Conservation (phyloP, 169 alveolate genomes). For the Plasmodium vivax region DNA sequence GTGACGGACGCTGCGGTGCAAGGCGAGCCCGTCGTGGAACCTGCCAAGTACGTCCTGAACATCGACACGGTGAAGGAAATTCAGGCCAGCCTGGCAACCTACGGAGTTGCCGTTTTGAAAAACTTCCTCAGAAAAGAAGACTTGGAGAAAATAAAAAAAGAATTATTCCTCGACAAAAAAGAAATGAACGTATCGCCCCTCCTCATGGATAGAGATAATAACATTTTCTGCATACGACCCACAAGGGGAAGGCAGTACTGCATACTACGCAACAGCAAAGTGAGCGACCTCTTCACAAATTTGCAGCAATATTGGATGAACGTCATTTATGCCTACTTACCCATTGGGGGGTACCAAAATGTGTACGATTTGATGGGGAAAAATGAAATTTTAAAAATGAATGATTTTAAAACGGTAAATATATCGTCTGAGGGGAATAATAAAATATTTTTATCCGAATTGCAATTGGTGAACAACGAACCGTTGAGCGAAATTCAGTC, state of each 20-base stretch:
- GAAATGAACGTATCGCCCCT: conserved; percentile 26
- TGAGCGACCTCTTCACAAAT: conserved; percentile 37
- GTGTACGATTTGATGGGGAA: background rate
- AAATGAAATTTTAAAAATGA: conserved; percentile 4
- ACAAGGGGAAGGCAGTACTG: conserved; percentile 72
- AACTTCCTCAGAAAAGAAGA: conserved; percentile 15
- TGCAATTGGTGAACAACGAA: conserved; percentile 59
- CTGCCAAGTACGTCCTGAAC: conserved; percentile 26
- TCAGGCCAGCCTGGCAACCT: conserved; percentile 17
- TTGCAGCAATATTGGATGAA: conserved; percentile 67
- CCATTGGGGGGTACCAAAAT: conserved; percentile 47
- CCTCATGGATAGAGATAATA: conserved; percentile 42
- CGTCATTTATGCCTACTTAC: conserved; percentile 33
- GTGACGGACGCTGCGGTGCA: background rate
- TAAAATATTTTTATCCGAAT: conserved; percentile 51
- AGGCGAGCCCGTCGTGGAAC: background rate
- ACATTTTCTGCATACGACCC: conserved; percentile 62
- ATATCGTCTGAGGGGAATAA: conserved; percentile 17
- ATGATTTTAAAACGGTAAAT: conserved; percentile 9
- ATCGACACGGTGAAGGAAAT: conserved; percentile 49
- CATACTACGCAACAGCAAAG: conserved; percentile 42
- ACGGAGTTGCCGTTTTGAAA: conserved; percentile 64
- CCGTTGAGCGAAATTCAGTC: conserved; percentile 60
- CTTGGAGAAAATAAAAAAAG: conserved; percentile 50
- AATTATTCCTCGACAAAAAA: conserved; percentile 33